Base-by-base conservation (phyloP, 75 land plant species). In the Cunninghamia lanceolata region DNA sequence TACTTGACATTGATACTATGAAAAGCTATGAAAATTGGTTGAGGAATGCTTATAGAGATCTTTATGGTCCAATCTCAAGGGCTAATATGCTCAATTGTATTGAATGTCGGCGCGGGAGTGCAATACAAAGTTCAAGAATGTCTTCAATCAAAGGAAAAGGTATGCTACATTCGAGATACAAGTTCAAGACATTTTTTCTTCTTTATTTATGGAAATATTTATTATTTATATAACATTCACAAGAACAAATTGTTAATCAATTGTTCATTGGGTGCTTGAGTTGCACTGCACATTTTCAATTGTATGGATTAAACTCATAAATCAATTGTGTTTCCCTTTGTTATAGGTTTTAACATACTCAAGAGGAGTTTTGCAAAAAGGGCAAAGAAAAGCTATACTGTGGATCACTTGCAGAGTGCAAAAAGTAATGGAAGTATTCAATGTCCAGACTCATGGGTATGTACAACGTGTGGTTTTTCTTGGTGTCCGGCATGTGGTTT, bases 401-500 rank as follows among this genome's bases (percentile, higher is more conserved):
- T 38, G 39, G 36, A 78, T 78, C 81, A 15, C 13, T 40, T 78
- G 28, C 34, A 30, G 35, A 70, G 2, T 70, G 35, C 74, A 70
- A 13, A 42, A 78, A 5, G 46, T 19, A 36, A 78, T 39, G 81
- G 81, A 40, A 38, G 43, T 40, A 8, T 40, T 19, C 81, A 78
- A 39, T 78, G 45, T 40, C 81, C 10, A 34, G 81, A 19, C 0
- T 78, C 43, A 39, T 40, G 81, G 40, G 45, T 78, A 21, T 78
- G 81, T 42, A 38, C 6, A 78, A 34, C 40, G 9, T 78, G 81
- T 78, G 81, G 36, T 25, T 39, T 78, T 40, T 78, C 46, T 78
- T 78, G 81, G 81, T 78, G 81, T 78, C 19, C 28, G 19, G 81
- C 81, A 40, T 78, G 81, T 78, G 81, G 81, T 16, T 40, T 40